Base-by-base conservation (phyloP, 768 basidiomycete genomes). In the Mycena maculata region DNA sequence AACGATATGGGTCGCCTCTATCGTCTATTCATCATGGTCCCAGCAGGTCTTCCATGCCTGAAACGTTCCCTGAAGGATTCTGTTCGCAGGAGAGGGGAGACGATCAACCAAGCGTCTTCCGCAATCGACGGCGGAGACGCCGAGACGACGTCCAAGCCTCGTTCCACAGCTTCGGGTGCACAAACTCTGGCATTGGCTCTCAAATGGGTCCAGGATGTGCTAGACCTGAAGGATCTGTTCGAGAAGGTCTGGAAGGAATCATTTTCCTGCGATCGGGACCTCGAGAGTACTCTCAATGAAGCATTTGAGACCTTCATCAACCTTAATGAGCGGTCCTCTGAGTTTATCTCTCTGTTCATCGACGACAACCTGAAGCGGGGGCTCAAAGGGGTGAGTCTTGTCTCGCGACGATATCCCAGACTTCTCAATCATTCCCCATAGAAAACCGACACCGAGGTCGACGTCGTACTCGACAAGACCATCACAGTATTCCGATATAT, bases 331-430 rank as follows among this genome's bases (percentile, higher is more conserved):
- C 92, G 93, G 72, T 89, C 94, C 20, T 91, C 98, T 9, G 98
- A 99, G 75, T 99, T 90, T 76, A 94, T 99, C 44, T 99, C 98
- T 4, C 80, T 99, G 55, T 99, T 94, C 79, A 96, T 99, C 65
- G 98, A 99, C 73, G 96, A 99, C 65, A 91, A 99, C 76, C 85
- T 99, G 25, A 95, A 92, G 79, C 94, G 95, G 74, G 97, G 97
- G 0, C 84, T 98, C 31, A 98, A 95, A 82, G 95, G 95, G 61
- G 96, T 97, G 77, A 72, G 93, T 82, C 3, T 49, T 9, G 11
- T 1, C 10, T 27, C n/a, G 1, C 36, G 25, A 22, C 30, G 56
- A 23, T 31, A 56, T 42, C n/a, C 20, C 45, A 61, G 33, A 4
- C 27, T 63, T 64, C 42, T 67, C 63, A 50, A 63, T 38, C 63